These are phyloP conservation scores for Candida sanyaensis DNA, from an alignment of 1,139 yeast species.

Conservation along the genomic window DNA sequence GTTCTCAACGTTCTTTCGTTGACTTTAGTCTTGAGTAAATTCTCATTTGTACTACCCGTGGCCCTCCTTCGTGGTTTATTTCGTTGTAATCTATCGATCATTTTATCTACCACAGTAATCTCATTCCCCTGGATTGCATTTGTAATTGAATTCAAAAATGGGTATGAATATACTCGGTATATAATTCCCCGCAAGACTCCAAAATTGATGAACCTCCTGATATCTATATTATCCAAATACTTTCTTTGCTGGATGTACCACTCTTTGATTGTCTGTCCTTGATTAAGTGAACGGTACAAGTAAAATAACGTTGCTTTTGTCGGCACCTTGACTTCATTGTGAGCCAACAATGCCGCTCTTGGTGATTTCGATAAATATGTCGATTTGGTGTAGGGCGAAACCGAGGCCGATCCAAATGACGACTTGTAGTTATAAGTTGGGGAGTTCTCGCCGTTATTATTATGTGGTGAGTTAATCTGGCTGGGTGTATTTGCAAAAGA, in stretches of 20 bases:
- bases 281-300: constrained; percentile 76
- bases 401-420: constrained; percentile 14
- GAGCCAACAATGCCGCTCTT: constrained; percentile 1
- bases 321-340: constrained; percentile 44
- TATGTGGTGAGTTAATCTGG: constrained; percentile 9
- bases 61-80: constrained; percentile 10
- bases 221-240: constrained; percentile 64
- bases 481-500: constrained; percentile 10
- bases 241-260: constrained; percentile 75
- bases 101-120: constrained; percentile 28
- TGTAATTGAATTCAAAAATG: constrained; percentile 49
- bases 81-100: constrained; percentile 25
- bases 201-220: constrained; percentile 81
- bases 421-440: constrained; percentile 12
- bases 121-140: constrained; percentile 36
- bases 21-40: constrained; percentile 26
- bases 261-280: constrained; percentile 73
- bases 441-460: constrained; percentile 6
- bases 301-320: constrained; percentile 68
- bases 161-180: constrained; percentile 78
- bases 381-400: constrained; percentile 17
- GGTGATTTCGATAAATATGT: constrained; percentile 13
- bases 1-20: constrained; percentile 31
- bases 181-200: constrained; percentile 83
- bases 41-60: constrained; percentile 12